Evolutionary conservation across 2,329 filamentous ascomycete genomes (phyloP), one percentile per base, ranked within the genome.

Genomic region (Fusarium coicis): DNA sequence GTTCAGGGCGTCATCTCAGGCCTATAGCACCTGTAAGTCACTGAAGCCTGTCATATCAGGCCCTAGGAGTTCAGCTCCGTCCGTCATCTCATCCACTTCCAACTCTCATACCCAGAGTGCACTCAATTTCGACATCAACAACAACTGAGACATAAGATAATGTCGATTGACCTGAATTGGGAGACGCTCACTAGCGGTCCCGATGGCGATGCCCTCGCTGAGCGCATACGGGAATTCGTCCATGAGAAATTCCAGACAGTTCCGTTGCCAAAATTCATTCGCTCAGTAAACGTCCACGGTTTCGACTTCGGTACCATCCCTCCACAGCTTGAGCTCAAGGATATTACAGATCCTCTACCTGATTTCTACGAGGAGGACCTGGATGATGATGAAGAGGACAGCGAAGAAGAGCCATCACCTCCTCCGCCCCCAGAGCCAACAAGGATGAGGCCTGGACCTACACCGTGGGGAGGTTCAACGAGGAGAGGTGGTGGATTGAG

Each of bases 111-210:
- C 34, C 26, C 19, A 10, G 28, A 54, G 36, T 43, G 12, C 21
- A 26, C n/a, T 34, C 32, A 55, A 39, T 15, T 23, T 49, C 60
- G 28, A 30, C 43, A 37, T 56, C 23, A 30, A 32, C 47, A 42
- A 46, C 37, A 18, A 10, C 28, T 26, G 11, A 49, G 54, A 46
- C 40, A 40, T 39, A 10, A 42, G 47, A 49, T 70, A 68, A 99
- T 99, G 96, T 98, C 96, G 76, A 96, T 99, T 85, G 95, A 98
- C 80, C 92, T 99, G 81, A 95, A 97, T 84, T 99, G 96, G 96
- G 92, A 96, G 79, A 93, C 93, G 71, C 90, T 98, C 80, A 98
- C 96, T 28, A 92, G 91, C 70, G 96, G 96, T 34, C 90, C 94
- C 54, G 96, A 98, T 83, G 96, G 96, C 63, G 88, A 91, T 73